Evolutionary conservation across 2,329 filamentous ascomycete genomes (phyloP), one percentile per base, ranked within the genome.

Genomic region (Sporothrix euskadiensis): DNA sequence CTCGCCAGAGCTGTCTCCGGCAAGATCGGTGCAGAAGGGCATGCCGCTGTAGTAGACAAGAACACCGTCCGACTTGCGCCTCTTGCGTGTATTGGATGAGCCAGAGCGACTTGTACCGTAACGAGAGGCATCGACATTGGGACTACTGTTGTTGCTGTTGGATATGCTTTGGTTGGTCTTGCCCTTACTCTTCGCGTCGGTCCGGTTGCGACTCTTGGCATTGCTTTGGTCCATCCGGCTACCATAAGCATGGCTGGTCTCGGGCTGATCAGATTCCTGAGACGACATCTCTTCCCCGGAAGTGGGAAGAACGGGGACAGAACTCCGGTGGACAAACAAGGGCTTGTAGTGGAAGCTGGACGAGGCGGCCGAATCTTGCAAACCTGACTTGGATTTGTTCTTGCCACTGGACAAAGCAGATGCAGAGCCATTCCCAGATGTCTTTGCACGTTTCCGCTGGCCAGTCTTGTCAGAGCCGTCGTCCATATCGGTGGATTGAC

Each of bases 11-110:
- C 71, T 75, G 77, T 94, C 91, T 1, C 91, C 90, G 19, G 90
- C 92, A 3, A 96, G 82, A 79, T 97, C 94, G 0, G 90, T 94
- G 80, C 90, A 96, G 80, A 96, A 97, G 0, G 88, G 88, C 1
- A 91, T 91, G 35, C 91, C 92, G 74, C 88, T 93, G 80, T 95
- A 97, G 79, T 94, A 97, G 22, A 95, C 94, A 76, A 97, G 91
- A 0, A 92, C 90, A 9, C 93, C 93, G 74, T 92, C 89, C 14
- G 89, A 85, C 0, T 84, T 86, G 35, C 87, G 86, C 79, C 87
- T 88, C 76, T 83, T 85, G 75, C 82, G 84, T 74, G 81, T 84
- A 80, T 78, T 82, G 73, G 81, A 86, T 65, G 79, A 84, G 76
- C 79, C 87, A 76, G 83, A 88, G 78, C 83, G 83, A 75, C 84